Base-by-base conservation (phyloP, 2,329 filamentous ascomycete genomes). In the Colletotrichum salicis region DNA sequence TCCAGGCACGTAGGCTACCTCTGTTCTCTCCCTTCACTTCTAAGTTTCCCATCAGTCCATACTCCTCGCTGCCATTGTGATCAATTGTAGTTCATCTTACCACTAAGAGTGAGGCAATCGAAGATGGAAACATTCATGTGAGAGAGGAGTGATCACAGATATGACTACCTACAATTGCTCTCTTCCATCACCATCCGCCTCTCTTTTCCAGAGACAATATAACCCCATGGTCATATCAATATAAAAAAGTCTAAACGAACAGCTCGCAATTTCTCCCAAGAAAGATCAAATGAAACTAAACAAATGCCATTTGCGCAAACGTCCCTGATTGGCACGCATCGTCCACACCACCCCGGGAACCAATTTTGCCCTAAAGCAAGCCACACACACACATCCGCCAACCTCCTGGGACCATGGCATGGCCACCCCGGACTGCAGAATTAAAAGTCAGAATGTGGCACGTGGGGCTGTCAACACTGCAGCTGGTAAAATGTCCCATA, bases 301-400 rank as follows among this genome's bases (percentile, higher is more conserved):
- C 60, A 63, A 63, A n/a, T 35, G 37, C 45, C 52, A 33, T 22
- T 29, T 29, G 13, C 45, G 29, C 29, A 29, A 51, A 19, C 4
- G 7, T 12, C 15, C 12, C 45, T 62, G 60, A 54, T 62, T 62
- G 60, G 60, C 24, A 54, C 60, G 60, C 60, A 62, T 62, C 60
- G 8, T 27, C 22, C n/a, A 27, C 45, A 54, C 11, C 60, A 63
- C 24, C 60, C 31, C 15, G 45, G 60, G 31, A 22, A 37, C 15
- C 13, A 15, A 54, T 37, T 22, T 45, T 29, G 41, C 22, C n/a
- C 59, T 62, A 24, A 48, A 48, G 41, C 41, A 48, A 48, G 41
- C 7, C 41, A 33, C 29, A 24, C 45, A 24, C 41, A n/a, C 24
- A 22, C 19, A 24, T 35, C 19, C 19, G n/a, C 5, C 59, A 62